Conservation (phyloP, 345 rosid species). For the Heritiera fomes region DNA sequence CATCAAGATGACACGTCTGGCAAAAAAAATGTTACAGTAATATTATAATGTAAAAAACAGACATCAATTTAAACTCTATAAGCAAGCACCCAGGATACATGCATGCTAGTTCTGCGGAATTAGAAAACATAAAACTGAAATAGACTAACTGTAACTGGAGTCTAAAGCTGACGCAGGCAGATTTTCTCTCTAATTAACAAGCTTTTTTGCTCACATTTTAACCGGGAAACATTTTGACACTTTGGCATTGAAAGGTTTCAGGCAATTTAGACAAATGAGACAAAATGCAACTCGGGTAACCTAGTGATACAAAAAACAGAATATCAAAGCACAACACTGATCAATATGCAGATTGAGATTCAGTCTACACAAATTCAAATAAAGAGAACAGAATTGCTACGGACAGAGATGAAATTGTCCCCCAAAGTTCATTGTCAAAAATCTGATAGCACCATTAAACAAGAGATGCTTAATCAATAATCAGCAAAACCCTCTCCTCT, state of each 20-base stretch:
- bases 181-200: neutral
- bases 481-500: neutral
- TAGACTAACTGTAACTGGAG: no score
- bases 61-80: neutral
- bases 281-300: neutral
- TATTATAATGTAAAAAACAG: neutral
- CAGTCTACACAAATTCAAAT: neutral
- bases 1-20: neutral
- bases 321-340: neutral
- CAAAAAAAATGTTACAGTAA: neutral
- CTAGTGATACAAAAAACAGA: neutral
- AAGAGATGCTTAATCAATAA: neutral
- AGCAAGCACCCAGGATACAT: neutral
- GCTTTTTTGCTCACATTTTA: neutral
- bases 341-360: neutral
- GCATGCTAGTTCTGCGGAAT: neutral
- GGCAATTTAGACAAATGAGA: neutral
- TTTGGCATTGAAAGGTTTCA: neutral
- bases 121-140: no score
- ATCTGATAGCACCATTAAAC: neutral
- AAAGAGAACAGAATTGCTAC: neutral
- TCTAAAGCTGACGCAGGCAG: no score
- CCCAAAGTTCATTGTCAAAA: neutral
- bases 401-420: neutral
- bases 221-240: neutral